phyloP scores from a whole-genome alignment of 306 rosid genomes.

The Acacia acuminata region DNA sequence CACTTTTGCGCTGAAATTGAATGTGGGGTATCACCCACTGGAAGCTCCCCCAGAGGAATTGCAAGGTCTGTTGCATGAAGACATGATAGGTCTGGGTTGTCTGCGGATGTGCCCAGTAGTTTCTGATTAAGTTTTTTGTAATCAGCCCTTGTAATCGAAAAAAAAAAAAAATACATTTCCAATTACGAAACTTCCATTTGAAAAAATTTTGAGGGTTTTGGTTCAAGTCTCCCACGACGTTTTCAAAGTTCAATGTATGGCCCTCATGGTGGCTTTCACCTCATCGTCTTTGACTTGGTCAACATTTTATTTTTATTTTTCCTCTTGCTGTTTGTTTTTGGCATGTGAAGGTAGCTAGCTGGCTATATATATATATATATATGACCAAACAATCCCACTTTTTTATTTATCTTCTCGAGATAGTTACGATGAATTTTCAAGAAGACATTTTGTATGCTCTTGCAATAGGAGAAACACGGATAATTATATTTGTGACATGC shows the following conservation, averaged over 20 bases:
- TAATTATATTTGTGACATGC: not conserved
- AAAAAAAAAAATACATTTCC: constrained; percentile 55
- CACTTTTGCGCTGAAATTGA: too few relatives aligned
- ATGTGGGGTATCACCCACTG: too few relatives aligned
- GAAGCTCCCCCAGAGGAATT: too few relatives aligned
- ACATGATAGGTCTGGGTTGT: too few relatives aligned
- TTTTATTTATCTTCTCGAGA: not conserved
- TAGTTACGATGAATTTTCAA: not conserved
- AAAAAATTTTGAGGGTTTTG: constrained; percentile 51
- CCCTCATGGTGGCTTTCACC: constrained; percentile 32
- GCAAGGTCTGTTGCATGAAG: too few relatives aligned
- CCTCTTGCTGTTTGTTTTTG: not conserved
- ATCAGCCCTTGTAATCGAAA: too few relatives aligned
- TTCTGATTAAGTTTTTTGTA: too few relatives aligned
- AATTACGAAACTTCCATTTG: constrained; percentile 49
- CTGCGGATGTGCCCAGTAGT: too few relatives aligned
- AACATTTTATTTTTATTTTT: not conserved
- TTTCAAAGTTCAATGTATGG: not conserved
- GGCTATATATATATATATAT: too few relatives aligned
- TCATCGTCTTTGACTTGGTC: constrained; percentile 34
- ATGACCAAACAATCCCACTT: constrained; percentile 6
- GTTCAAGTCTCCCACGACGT: not conserved
- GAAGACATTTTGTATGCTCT: not conserved
- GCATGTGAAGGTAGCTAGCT: constrained; percentile 21
- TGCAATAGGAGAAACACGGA: not conserved